Base-by-base conservation (phyloP, 148 eudicot species). In the Arbutus unedo region DNA sequence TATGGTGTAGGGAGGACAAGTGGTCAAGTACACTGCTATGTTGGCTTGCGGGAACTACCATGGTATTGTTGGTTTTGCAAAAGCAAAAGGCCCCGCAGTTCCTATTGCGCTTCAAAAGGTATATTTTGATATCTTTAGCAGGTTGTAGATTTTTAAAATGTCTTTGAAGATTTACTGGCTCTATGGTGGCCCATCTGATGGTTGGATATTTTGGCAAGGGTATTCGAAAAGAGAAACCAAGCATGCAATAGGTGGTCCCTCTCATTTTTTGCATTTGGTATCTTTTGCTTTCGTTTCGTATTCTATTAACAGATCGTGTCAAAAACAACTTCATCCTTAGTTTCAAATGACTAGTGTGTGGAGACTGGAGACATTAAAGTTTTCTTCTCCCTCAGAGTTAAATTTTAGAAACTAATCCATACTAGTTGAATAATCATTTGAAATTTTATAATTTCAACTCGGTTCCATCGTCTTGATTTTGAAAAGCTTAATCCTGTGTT, bases 11-110 rank as follows among this genome's bases (percentile, higher is more conserved):
- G 99, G 98, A 19, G 98, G 98, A 74, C 97, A 88, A 93, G 87
- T 94, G 82, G 38, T 85, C 83, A 96, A 91, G 82, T 94, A 90
- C 82, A 90, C 93, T 76, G 98, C 90, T 7, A 87, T 94, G 91
- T 78, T 96, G 83, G 98, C 93, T 68, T 96, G 99, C 86, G 99
- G 99, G 51, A 96, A 96, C 81, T 93, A 92, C 82, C 90, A 96
- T 75, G 99, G 98, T 82, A 91, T 92, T 70, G 86, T 96, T 77
- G 98, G 98, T 50, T 96, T 84, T 85, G 98, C 98, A 72, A 96
- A 91, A 85, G 98, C 97, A n/a, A 96, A 88, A 90, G 99, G 93
- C 82, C 93, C 97, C 7, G 86, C 94, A 70, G 79, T 89, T 66
- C 93, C 93, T 6, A 78, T 86, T 56, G 98, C 99, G 78, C 85